Evolutionary conservation across 257 asterid genomes (phyloP).

Genomic region (Oldenlandia corymbosa): DNA sequence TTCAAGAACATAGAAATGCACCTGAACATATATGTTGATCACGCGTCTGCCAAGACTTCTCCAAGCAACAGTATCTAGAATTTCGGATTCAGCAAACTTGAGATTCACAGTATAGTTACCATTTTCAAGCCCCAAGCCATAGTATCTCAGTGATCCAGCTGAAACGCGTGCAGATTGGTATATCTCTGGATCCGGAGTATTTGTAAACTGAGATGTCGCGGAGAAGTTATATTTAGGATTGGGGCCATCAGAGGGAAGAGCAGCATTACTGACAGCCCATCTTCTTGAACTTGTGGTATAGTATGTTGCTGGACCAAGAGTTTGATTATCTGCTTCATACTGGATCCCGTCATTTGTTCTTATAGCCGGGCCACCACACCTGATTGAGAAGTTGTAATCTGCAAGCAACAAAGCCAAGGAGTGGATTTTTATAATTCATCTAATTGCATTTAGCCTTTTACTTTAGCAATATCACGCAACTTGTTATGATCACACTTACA

Average conservation of each 20-base stretch:
- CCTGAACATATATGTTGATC: slow-evolving; percentile 78
- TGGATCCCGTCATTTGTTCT: slow-evolving; percentile 28
- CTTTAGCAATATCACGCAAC: background rate
- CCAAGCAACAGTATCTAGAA: slow-evolving; percentile 40
- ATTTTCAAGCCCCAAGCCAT: slow-evolving; percentile 72
- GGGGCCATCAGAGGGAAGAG: slow-evolving; percentile 41
- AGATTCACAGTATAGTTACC: slow-evolving; percentile 72
- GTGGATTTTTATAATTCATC: background rate
- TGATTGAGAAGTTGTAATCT: slow-evolving; percentile 67
- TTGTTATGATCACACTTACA: slow-evolving; percentile 33
- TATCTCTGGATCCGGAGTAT: slow-evolving; percentile 53
- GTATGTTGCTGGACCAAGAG: slow-evolving; percentile 70
- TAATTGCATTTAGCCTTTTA: background rate
- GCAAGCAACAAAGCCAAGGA: slow-evolving; percentile 20
- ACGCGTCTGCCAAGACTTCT: slow-evolving; percentile 67
- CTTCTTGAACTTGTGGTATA: slow-evolving; percentile 34
- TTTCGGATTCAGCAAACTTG: slow-evolving; percentile 52
- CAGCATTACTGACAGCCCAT: slow-evolving; percentile 87
- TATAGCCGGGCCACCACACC: slow-evolving; percentile 60
- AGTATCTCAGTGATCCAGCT: slow-evolving; percentile 76
- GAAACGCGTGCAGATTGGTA: slow-evolving; percentile 61
- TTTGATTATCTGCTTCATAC: slow-evolving; percentile 49
- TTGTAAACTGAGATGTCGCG: slow-evolving; percentile 33
- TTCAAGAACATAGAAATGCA: background rate
- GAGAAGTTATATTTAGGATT: slow-evolving; percentile 28